phyloP scores from a whole-genome alignment of 768 basidiomycete species.

The Hydnomerulius pinastri region DNA sequence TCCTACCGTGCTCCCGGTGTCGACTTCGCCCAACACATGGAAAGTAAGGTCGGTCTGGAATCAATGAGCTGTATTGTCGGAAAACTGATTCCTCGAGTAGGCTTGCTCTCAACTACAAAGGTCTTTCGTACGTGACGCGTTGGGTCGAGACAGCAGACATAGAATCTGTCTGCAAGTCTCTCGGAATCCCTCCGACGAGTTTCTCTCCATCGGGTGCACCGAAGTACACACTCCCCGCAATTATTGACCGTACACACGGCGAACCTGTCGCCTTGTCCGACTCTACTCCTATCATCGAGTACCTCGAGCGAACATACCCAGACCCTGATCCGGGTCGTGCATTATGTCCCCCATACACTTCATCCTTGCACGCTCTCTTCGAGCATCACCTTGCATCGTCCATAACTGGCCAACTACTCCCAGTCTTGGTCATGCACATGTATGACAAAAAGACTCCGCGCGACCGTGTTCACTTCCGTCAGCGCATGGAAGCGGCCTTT shows the following conservation, averaged over 20 bases:
- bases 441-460: constrained; percentile 23
- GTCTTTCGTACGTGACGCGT: constrained; percentile 26
- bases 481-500: constrained; percentile 12
- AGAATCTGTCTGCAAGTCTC: constrained; percentile 23
- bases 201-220: constrained; percentile 26
- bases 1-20: constrained; percentile 2
- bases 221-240: constrained; percentile 36
- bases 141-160: constrained; percentile 31
- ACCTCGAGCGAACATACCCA: constrained; percentile 35
- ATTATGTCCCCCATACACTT: constrained; percentile 22
- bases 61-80: background rate
- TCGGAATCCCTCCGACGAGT: constrained; percentile 29
- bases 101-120: constrained; percentile 30
- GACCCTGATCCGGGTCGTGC: constrained; percentile 12
- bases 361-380: constrained; percentile 25
- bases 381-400: constrained; percentile 19
- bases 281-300: constrained; percentile 37
- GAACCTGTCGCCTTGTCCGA: constrained; percentile 32
- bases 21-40: constrained; percentile 14
- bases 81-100: too few species aligned
- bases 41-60: constrained; percentile 10
- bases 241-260: constrained; percentile 23
- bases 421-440: constrained; percentile 23
- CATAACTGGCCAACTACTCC: constrained; percentile 14
- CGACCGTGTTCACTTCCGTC: constrained; percentile 17